Evolutionary conservation across 2,329 filamentous ascomycete genomes (phyloP), one percentile per base, ranked within the genome.

Genomic region (Apiospora aurea): DNA sequence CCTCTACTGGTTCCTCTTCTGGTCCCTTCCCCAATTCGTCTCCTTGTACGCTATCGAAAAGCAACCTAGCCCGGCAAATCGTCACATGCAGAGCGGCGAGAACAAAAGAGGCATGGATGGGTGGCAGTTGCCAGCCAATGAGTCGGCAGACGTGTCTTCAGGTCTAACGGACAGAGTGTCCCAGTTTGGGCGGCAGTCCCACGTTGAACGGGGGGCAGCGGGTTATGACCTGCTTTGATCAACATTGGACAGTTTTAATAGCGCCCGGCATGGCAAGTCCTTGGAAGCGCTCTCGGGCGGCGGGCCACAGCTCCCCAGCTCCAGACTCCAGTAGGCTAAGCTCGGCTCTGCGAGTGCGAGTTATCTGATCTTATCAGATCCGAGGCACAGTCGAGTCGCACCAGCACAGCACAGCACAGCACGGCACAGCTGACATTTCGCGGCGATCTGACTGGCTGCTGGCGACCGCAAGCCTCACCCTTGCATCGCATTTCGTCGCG

Each of bases 291-390:
- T 34, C n/a, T 29, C 26, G 26, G 26, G 26, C 34, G 34, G 10
- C n/a, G n/a, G n/a, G 49, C 49, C 49, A 51, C 49, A 51, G n/a
- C 49, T 51, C 5, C 29, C 34, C 26, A 29, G 26, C 26, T 29
- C 26, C 26, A 29, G 26, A 29, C 26, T 29, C 26, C 29, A 64
- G 53, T 6, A 41, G 57, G 34, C 57, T 64, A 64, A 64, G 34
- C 57, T 64, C 57, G 57, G 57, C 57, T 64, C 41, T n/a, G 49
- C 70, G 70, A 71, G 67, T 71, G 66, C 70, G 70, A 71, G 49
- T 41, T 43, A 43, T 57, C 67, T 34, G 57, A 71, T 71, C 70
- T 71, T 71, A 71, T 71, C 70, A 47, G 70, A 71, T 71, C 66
- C 70, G 70, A 71, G 68, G 43, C 3, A 24, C 44, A 24, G 7